These are phyloP conservation scores for Haplosporangium sp. DNA, from an alignment of 371 early-diverging fungal genomes.

Conservation along the genomic window DNA sequence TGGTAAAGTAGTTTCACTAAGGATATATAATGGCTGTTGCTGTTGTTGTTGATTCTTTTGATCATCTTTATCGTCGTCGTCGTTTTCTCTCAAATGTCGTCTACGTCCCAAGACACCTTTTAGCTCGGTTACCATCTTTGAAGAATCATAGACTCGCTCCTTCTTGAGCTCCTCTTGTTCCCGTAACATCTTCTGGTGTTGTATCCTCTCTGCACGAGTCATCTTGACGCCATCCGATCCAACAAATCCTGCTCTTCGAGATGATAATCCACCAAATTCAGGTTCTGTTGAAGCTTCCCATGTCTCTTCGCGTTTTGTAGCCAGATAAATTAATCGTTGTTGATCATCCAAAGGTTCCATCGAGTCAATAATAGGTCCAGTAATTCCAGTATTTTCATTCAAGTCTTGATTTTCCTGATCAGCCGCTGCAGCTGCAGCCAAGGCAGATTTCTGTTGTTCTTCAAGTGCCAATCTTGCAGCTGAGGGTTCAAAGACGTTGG, in stretches of 20 bases:
- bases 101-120: constrained; percentile 70
- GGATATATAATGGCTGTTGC: background rate
- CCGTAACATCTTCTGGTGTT: constrained; percentile 63
- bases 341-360: constrained; percentile 54
- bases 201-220: constrained; percentile 71
- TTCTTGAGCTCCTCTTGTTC: constrained; percentile 60
- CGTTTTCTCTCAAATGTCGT: constrained; percentile 43
- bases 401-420: constrained; percentile 3
- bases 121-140: constrained; percentile 71
- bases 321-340: constrained; percentile 39
- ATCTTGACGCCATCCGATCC: constrained; percentile 51
- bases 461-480: background rate
- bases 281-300: constrained; percentile 58
- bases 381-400: background rate
- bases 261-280: constrained; percentile 11
- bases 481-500: constrained; percentile 42
- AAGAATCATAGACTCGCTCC: constrained; percentile 24
- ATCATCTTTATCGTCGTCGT: constrained; percentile 15
- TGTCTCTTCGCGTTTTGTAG: constrained; percentile 51
- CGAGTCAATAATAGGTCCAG: constrained; percentile 36
- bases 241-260: constrained; percentile 6
- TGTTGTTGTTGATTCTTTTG: background rate
- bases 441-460: background rate
- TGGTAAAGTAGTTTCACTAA: background rate
- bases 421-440: background rate